Base-by-base conservation (phyloP, 331 rosid species). In the Malus hybrid region DNA sequence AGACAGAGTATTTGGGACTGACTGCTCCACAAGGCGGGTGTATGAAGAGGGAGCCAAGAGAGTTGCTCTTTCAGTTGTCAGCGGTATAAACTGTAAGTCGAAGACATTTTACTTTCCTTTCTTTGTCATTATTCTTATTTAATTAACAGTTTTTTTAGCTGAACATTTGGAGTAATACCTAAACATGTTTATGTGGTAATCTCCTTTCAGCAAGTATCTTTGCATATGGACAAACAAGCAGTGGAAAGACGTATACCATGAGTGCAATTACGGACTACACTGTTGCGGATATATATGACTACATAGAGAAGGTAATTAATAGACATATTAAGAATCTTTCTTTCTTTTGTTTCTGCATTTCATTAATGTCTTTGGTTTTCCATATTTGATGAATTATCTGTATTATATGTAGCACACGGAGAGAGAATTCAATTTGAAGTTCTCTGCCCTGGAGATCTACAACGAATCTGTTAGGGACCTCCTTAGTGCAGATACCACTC, bases 401-500 rank as follows among this genome's bases (percentile, higher is more conserved):
- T 80, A 48, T 76, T 63, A 34, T 67, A 34, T 72, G 65, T 69
- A 93, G 98, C 96, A 93, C 79, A 32, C 61, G 59, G 96, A 87
- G 81, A 89, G 98, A 87, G 87, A 87, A 60, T 93, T 88, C 69
- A 54, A 79, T 52, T 65, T 93, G 81, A 93, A 90, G 81, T 86
- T 93, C 77, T 93, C 95, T 13, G 98, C 98, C n/a, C 73, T 93
- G 66, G 98, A 93, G 89, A 93, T 93, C 67, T 93, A 93, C 80
- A 93, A 93, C 71, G 98, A 93, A 86, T 89, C 98, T 72, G 96
- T 93, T 8, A 86, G 95, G 82, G 98, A 93, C 84, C 95, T 93
- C 63, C 96, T 93, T 46, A 86, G 91, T 86, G 66, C 88, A 76
- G 98, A 93, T 80, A 74, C 68, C 80, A 85, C 86, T 79, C 96